Conservation (phyloP, 306 rosid genomes). For the Quercus aquifolioides region DNA sequence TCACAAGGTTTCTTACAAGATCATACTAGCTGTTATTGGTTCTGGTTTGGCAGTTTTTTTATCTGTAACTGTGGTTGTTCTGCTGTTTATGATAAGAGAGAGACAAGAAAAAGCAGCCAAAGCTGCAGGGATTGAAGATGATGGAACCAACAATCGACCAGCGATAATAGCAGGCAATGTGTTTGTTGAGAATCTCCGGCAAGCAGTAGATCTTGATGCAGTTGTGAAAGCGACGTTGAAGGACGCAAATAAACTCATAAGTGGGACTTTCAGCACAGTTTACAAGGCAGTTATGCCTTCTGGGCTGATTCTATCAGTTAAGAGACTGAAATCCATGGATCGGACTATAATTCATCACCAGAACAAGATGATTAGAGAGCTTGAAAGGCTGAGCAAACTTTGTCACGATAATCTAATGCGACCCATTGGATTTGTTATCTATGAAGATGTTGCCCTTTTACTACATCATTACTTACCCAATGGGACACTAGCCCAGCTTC, state of each 20-base stretch:
- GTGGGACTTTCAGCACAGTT: conserved; percentile 91
- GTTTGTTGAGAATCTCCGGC: conserved; percentile 80
- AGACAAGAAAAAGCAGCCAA: conserved; percentile 83
- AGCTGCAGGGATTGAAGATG: conserved; percentile 61
- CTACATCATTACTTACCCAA: conserved; percentile 80
- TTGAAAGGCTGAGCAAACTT: conserved; percentile 87
- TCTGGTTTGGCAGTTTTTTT: conserved; percentile 85
- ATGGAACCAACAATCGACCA: conserved; percentile 44
- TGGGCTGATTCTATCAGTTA: conserved; percentile 76
- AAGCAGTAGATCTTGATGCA: conserved; percentile 86
- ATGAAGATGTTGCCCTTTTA: conserved; percentile 91
- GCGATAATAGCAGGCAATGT: conserved; percentile 75
- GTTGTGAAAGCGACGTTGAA: conserved; percentile 88
- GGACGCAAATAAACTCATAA: conserved; percentile 77
- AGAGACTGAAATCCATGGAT: conserved; percentile 92
- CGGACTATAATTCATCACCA: conserved; percentile 94
- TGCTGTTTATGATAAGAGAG: conserved; percentile 87
- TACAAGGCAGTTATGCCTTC: conserved; percentile 98
- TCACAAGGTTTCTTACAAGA: conserved; percentile 89
- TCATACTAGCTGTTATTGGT: conserved; percentile 82
- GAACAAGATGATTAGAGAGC: conserved; percentile 94
- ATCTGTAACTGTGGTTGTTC: conserved; percentile 79
- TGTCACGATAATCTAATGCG: conserved; percentile 83
- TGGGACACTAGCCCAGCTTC: conserved; percentile 88
- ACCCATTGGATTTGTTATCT: conserved; percentile 90